phyloP scores from a whole-genome alignment of 2,329 filamentous ascomycete genomes.

The Cladosporium sp. region DNA sequence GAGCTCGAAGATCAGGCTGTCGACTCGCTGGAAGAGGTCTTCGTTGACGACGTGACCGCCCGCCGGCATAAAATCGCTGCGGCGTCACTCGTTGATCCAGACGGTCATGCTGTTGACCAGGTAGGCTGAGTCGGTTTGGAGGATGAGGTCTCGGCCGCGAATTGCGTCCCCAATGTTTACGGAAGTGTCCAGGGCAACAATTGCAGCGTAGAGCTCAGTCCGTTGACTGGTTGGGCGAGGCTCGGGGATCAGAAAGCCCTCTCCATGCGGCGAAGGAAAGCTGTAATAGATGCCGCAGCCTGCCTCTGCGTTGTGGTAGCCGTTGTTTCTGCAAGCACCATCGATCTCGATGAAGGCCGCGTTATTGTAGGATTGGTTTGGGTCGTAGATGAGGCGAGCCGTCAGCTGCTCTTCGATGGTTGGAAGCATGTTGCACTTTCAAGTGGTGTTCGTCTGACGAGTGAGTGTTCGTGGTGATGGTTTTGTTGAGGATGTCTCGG shows the following conservation, averaged over 20 bases:
- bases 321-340: conserved; percentile 24
- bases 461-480: too few species aligned
- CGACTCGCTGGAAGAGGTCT: conserved; percentile 20
- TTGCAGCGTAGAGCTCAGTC: conserved; percentile 20
- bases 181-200: conserved; percentile 20
- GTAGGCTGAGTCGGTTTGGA: conserved; percentile 35
- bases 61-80: conserved; percentile 26
- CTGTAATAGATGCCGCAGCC: conserved; percentile 22
- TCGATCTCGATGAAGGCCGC: conserved; percentile 23
- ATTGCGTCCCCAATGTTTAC: too few species aligned
- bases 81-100: conserved; percentile 32
- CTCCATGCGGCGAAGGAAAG: too few species aligned
- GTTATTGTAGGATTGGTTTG: too few species aligned
- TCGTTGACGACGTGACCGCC: conserved; percentile 25
- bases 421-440: too few species aligned
- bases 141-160: conserved; percentile 20
- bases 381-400: too few species aligned
- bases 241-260: conserved; percentile 4
- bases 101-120: conserved; percentile 31
- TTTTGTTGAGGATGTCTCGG: too few species aligned
- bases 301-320: conserved; percentile 14
- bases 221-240: conserved; percentile 19
- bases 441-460: too few species aligned
- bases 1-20: conserved; percentile 13
- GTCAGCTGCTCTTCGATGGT: too few species aligned